Conservation (phyloP, 208 protist species). For the Crithidia bombi region DNA sequence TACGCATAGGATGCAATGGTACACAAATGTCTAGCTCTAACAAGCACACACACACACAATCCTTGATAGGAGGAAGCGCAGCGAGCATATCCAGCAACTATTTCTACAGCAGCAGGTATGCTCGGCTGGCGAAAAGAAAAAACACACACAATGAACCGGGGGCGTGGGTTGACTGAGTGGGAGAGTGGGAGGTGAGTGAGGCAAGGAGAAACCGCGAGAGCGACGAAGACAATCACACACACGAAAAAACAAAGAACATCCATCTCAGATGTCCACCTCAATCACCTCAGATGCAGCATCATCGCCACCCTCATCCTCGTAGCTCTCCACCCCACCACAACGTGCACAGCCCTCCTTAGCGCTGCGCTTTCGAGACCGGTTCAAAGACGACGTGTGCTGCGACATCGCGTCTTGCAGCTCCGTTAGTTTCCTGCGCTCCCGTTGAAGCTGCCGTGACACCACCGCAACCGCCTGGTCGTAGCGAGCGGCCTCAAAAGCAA, state of each 20-base stretch:
- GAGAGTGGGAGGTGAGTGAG: no score
- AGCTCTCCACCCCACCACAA: not conserved
- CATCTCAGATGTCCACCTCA: slow-evolving; percentile 6
- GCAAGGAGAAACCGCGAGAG: slow-evolving; percentile 6
- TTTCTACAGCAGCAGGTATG: no score
- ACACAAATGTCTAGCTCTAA: no score
- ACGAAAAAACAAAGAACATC: not conserved
- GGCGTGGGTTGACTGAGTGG: no score
- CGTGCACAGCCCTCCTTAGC: not conserved
- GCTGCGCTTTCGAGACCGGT: not conserved
- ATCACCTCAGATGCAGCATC: slow-evolving; percentile 12
- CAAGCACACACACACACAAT: no score
- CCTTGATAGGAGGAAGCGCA: no score
- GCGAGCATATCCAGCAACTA: no score
- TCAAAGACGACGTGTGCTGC: slow-evolving; percentile 8
- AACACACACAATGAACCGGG: no score
- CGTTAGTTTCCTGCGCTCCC: slow-evolving; percentile 34
- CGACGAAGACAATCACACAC: not conserved
- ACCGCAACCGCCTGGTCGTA: slow-evolving; percentile 34
- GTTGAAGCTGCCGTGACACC: slow-evolving; percentile 36
- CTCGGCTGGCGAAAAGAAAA: no score
- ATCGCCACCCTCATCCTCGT: not conserved
- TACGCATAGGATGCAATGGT: no score
- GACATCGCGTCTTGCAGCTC: slow-evolving; percentile 32
- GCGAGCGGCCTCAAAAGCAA: slow-evolving; percentile 37